Evolutionary conservation across 495 filamentous ascomycete genomes (phyloP).

Genomic region (Cercophora scortea): DNA sequence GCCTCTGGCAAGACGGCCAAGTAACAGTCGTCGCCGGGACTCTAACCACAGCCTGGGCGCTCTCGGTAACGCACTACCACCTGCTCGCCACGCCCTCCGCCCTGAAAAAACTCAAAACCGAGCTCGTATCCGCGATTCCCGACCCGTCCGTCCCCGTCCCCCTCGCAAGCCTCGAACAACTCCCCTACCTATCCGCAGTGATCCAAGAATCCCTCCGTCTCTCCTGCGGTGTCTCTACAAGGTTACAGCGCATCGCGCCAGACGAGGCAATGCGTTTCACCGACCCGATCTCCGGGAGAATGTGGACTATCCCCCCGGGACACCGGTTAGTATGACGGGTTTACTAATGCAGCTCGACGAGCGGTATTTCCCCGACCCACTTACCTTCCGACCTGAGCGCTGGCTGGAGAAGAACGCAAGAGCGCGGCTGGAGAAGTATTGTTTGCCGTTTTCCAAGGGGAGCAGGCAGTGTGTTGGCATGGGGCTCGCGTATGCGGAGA

Average conservation of each 20-base stretch:
- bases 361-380: slow-evolving; percentile 33
- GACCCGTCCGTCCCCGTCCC: slow-evolving; percentile 13
- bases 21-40: slow-evolving; percentile 18
- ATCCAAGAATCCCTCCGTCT: slow-evolving; percentile 38
- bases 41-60: slow-evolving; percentile 18
- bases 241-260: slow-evolving; percentile 36
- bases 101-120: slow-evolving; percentile 13
- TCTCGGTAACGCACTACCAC: slow-evolving; percentile 20
- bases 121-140: slow-evolving; percentile 14
- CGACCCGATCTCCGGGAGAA: too few relatives aligned
- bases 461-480: too few relatives aligned
- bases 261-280: slow-evolving; percentile 32
- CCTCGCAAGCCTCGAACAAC: slow-evolving; percentile 30
- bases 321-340: slow-evolving; percentile 33
- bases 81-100: slow-evolving; percentile 16
- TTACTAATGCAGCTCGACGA: slow-evolving; percentile 33
- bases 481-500: too few relatives aligned
- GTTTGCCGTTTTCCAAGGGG: too few relatives aligned
- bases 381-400: slow-evolving; percentile 36
- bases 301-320: slow-evolving; percentile 5
- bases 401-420: slow-evolving; percentile 38
- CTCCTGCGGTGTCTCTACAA: slow-evolving; percentile 29
- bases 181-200: slow-evolving; percentile 37
- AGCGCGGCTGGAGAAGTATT: too few relatives aligned
- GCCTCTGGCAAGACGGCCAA: slow-evolving; percentile 25